Percentiles rank a stretch among this genome's conserved stretches.
These are phyloP conservation scores for Aspergillus sp. DNA, from an alignment of 2,329 filamentous ascomycete species.

Conservation along the genomic window DNA sequence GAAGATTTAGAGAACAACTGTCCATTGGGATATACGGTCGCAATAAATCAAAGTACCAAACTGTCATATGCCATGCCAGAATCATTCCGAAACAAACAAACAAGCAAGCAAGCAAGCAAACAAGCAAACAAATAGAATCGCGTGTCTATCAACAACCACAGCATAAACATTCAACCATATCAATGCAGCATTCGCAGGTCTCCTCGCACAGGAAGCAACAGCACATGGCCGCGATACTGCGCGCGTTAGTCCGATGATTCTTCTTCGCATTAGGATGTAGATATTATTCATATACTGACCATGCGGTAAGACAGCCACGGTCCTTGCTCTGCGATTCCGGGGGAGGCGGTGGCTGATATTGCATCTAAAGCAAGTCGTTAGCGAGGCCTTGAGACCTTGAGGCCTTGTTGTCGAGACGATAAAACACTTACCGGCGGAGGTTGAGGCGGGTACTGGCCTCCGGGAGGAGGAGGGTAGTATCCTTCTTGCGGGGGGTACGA, in stretches of 20 bases:
- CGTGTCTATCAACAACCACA: slow-evolving; percentile 4
- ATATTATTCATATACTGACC: slow-evolving; percentile 2
- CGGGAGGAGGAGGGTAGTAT: slow-evolving; percentile 10
- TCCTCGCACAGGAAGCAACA: slow-evolving; percentile 17
- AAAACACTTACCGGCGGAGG: not conserved
- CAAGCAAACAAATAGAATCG: not conserved
- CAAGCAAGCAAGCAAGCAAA: not conserved
- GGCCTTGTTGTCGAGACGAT: not conserved
- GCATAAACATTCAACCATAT: slow-evolving; percentile 11
- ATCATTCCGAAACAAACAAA: not conserved
- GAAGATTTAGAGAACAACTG: slow-evolving; percentile 17
- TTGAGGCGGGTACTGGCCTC: slow-evolving; percentile 9
- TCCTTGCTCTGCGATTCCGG: slow-evolving; percentile 10
- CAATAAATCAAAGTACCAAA: no score
- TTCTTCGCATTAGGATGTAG: not conserved
- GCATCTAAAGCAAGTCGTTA: slow-evolving; percentile 5
- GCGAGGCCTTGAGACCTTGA: not conserved
- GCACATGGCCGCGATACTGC: slow-evolving; percentile 14
- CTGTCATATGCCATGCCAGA: no score
- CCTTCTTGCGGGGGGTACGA: slow-evolving; percentile 7
- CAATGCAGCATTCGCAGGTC: slow-evolving; percentile 14
- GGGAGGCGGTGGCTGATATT: slow-evolving; percentile 11
- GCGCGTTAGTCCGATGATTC: not conserved
- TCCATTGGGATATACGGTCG: no score
- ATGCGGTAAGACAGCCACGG: slow-evolving; percentile 13